Evolutionary conservation across 2,329 filamentous ascomycete genomes (phyloP), one percentile per base, ranked within the genome.

Genomic region (Didymella lethalis): DNA sequence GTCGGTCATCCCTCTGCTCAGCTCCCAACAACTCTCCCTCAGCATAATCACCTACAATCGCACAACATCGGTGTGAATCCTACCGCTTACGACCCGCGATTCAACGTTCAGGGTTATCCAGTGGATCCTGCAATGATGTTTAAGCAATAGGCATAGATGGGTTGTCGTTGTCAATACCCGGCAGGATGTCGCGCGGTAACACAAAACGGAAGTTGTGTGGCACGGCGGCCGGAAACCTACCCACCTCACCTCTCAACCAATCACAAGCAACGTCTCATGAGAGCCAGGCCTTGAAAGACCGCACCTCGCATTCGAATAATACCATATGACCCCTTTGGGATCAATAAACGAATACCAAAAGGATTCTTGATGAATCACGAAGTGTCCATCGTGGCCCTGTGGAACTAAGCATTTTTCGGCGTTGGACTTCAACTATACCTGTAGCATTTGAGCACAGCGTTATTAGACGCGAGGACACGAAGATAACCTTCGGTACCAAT

Each of bases 121-220:
- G 70, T 75, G 38, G 73, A 76, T 59, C 73, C 74, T 20, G 66
- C 67, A 14, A 75, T 76, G 72, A 70, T 72, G 59, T 76, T 68
- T 56, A 75, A 76, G 60, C 68, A 70, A 49, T 59, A 59, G 41
- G 34, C 20, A 45, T 59, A 54, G 41, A 47, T 16, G 40, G 32
- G 25, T 41, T 28, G 50, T 14, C 23, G 31, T 40, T 20, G 36
- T 54, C 25, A 46, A 59, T 47, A 49, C 41, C 40, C 20, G n/a
- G 36, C n/a, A 16, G 20, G 48, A n/a, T 34, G 50, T 51, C 26
- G 28, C 20, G 23, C 41, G 4, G 50, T 59, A 32, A n/a, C 56
- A 59, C 50, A 12, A 59, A 47, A 46, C 32, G 28, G 16, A 50
- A 31, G 44, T 46, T 26, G 44, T 28, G 55, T 53, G 46, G 40